Percentiles rank a stretch among this genome's conserved stretches.
Conservation (phyloP, 169 alveolate genomes). For the Cryptosporidium parvum region DNA sequence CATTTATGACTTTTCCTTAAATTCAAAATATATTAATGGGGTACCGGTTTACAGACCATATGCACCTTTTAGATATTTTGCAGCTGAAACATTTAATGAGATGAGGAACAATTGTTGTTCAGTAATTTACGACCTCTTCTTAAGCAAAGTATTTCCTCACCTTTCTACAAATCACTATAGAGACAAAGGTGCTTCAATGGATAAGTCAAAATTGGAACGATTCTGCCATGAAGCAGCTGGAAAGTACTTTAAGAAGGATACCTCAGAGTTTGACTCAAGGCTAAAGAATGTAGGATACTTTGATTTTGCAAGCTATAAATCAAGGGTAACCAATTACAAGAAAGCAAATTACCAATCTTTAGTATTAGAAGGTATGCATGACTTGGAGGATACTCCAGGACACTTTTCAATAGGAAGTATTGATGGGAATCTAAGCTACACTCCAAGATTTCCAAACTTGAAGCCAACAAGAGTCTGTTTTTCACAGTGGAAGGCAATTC, state of each 20-base stretch:
- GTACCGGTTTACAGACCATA: constrained; percentile 45
- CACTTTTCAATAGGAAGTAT: constrained; percentile 62
- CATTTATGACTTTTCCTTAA: constrained; percentile 11
- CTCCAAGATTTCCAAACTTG: constrained; percentile 65
- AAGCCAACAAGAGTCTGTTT: constrained; percentile 53
- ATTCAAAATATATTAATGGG: constrained; percentile 17
- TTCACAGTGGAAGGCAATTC: constrained; percentile 60
- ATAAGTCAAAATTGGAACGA: constrained; percentile 33
- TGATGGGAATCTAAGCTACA: constrained; percentile 35
- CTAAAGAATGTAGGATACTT: constrained; percentile 37
- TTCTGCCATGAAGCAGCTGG: constrained; percentile 59
- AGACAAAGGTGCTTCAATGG: constrained; percentile 7
- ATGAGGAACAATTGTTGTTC: constrained; percentile 70
- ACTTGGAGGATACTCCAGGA: constrained; percentile 49
- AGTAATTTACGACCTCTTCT: constrained; percentile 46
- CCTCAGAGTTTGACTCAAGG: background rate
- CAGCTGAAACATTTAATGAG: constrained; percentile 68
- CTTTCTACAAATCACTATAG: constrained; percentile 31
- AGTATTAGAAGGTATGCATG: constrained; percentile 35
- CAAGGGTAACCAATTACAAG: constrained; percentile 65
- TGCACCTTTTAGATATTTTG: constrained; percentile 70
- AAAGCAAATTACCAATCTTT: constrained; percentile 18
- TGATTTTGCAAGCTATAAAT: constrained; percentile 36
- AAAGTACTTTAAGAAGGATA: constrained; percentile 35
- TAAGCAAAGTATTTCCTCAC: constrained; percentile 59